Conservation (phyloP, 2,329 filamentous ascomycete species). For the Phyllosticta citrichinensis region DNA sequence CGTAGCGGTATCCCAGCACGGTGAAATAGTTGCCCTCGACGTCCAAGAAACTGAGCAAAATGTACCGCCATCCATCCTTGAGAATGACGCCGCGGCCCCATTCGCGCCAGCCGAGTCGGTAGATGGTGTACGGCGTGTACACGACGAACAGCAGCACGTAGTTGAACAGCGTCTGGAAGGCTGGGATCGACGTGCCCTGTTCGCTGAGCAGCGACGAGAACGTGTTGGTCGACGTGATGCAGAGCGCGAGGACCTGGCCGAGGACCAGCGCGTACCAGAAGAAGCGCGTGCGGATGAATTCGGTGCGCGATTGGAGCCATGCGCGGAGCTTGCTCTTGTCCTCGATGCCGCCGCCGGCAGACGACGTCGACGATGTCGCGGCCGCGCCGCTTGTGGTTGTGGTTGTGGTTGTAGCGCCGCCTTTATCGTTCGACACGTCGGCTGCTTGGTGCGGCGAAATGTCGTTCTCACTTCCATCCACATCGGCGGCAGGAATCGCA, state of each 20-base stretch:
- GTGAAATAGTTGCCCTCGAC: constrained; percentile 98
- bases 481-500: not conserved
- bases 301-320: constrained; percentile 1
- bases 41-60: constrained; percentile 86
- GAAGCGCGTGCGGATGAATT: constrained; percentile 9
- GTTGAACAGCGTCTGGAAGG: constrained; percentile 93
- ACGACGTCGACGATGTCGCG: not conserved
- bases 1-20: constrained; percentile 86
- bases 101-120: constrained; percentile 64
- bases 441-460: not conserved
- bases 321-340: not conserved
- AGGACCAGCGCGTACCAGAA: constrained; percentile 11
- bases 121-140: constrained; percentile 71
- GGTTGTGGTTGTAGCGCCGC: not conserved
- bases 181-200: constrained; percentile 67
- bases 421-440: not conserved
- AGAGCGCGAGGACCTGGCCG: constrained; percentile 68
- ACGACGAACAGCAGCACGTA: constrained; percentile 75
- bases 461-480: not conserved
- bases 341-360: not conserved
- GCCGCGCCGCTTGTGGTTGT: not conserved
- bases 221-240: constrained; percentile 88
- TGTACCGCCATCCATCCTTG: constrained; percentile 82
- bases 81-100: constrained; percentile 51
- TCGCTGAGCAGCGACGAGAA: constrained; percentile 65